Evolutionary conservation across 805 yeast genomes (phyloP), one percentile per base, ranked within the genome.

Genomic region (Spathaspora boniae): DNA sequence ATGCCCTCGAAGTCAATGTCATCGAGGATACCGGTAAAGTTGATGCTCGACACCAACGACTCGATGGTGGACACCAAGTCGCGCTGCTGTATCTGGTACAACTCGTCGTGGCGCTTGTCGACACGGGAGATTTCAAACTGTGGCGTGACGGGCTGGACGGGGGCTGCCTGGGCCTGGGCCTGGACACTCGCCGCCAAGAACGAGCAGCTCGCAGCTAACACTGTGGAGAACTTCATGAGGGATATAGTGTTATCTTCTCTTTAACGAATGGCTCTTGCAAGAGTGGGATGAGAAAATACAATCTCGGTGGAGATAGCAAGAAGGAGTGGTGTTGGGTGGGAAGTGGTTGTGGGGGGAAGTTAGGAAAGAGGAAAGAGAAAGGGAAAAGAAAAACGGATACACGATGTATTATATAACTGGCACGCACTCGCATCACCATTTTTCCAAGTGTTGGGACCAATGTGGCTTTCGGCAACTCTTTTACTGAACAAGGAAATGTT

Each of bases 1-100:
- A 56, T 50, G 9, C 45, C 41, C 34, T 58, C 60, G 26, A 44
- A 45, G 34, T 51, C 37, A 24, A 49, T 38, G 16, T 31, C 27
- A 6, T 35, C 30, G 14, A 48, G 26, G 16, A 50, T 23, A 9
- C 36, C 27, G 5, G 39, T 26, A 11, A 34, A 21, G 25, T 38
- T 38, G 16, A 38, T 15, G 29, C 11, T 36, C 4, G 48, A 30
- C 18, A 46, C 28, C 36, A 44, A 34, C 36, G 30, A 11, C 33
- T 48, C 50, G 3, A 51, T 49, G 20, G 48, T 39, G 37, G 50
- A 45, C 29, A 55, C 38, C 12, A 46, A 38, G 19, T 42, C 50
- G 40, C 53, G 40, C 36, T 46, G 45, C 21, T 34, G 9, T 9
- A 34, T 16, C 4, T 20, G n/a, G 14, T 14, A 29, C 16, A 34